These are phyloP conservation scores for Cladobotryum mycophilum DNA, from an alignment of 2,329 filamentous ascomycete genomes.

Conservation along the genomic window DNA sequence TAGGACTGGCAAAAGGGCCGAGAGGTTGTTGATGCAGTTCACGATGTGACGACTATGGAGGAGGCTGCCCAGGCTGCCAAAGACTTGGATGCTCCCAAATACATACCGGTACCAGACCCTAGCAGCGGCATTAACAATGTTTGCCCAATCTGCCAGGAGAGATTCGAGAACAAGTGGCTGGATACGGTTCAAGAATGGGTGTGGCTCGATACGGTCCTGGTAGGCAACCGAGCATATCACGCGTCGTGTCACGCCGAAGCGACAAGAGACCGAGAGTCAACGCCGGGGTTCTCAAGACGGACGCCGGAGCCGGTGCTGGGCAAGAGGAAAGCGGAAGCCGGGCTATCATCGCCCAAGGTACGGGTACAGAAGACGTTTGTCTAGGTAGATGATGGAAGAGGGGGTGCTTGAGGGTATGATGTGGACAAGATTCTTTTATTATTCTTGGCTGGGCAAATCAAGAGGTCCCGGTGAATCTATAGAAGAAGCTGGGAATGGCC, in stretches of 20 bases:
- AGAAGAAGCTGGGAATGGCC: too few species aligned
- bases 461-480: too few species aligned
- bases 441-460: too few species aligned
- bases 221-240: constrained; percentile 78
- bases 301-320: constrained; percentile 63
- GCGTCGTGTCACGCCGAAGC: constrained; percentile 84
- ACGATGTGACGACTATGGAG: constrained; percentile 30
- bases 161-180: constrained; percentile 86
- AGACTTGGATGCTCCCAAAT: constrained; percentile 48
- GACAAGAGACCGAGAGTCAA: constrained; percentile 54
- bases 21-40: constrained; percentile 67
- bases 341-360: constrained; percentile 32
- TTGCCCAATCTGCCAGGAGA: constrained; percentile 93
- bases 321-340: constrained; percentile 69
- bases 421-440: too few species aligned
- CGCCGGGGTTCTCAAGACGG: constrained; percentile 35
- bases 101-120: constrained; percentile 79
- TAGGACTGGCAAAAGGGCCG: constrained; percentile 86
- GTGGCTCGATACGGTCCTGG: constrained; percentile 80
- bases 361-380: constrained; percentile 30
- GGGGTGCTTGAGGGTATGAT: neutral
- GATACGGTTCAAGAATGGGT: constrained; percentile 95
- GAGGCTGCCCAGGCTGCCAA: constrained; percentile 27
- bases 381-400: constrained; percentile 12
- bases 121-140: constrained; percentile 65